Evolutionary conservation across 495 filamentous ascomycete species (phyloP), one percentile per base, ranked within the genome.

Genomic region (Tuber brumale): DNA sequence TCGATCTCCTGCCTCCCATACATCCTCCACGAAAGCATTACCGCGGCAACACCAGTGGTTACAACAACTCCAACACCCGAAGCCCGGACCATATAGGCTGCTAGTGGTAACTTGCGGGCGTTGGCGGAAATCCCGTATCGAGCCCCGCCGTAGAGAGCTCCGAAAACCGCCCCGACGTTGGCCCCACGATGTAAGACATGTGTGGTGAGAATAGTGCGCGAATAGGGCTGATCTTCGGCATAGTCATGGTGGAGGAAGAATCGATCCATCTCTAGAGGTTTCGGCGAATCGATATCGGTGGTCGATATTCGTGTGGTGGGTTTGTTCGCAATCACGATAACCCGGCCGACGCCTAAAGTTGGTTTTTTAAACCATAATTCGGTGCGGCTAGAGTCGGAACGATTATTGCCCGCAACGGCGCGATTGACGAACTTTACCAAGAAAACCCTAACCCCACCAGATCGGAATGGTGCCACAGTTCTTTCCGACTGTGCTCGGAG

Each of bases 151-250:
- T 82, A 73, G 74, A 85, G 74, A 21, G 83, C 70, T 69, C 86
- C 87, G 81, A 88, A 66, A 45, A 86, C 41, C 35, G 85, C 77
- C 72, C 89, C 89, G 43, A 85, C 71, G 79, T 86, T 85, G 72
- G 88, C 83, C 75, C 84, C 86, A n/a, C 89, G 86, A 80, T 86
- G 85, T 57, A 89, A 84, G 81, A 89, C 87, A 82, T 91, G 90
- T 3, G 84, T 84, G 61, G 84, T 85, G 75, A 91, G 88, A 77
- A 91, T 87, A 27, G 86, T 84, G 74, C 83, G 81, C 35, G 86
- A 72, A 72, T 83, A 80, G 61, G 86, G 87, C 74, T 91, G 90
- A 80, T 91, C 90, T 83, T 91, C 90, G 42, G 88, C 88, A 81
- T 89, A 90, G 78, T 83, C 75, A 10, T 87, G 27, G 76, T 88